Percentiles rank a stretch among this genome's conserved stretches.
phyloP scores from a whole-genome alignment of 108 stramenopile species.

The Nitzschia sp. region DNA sequence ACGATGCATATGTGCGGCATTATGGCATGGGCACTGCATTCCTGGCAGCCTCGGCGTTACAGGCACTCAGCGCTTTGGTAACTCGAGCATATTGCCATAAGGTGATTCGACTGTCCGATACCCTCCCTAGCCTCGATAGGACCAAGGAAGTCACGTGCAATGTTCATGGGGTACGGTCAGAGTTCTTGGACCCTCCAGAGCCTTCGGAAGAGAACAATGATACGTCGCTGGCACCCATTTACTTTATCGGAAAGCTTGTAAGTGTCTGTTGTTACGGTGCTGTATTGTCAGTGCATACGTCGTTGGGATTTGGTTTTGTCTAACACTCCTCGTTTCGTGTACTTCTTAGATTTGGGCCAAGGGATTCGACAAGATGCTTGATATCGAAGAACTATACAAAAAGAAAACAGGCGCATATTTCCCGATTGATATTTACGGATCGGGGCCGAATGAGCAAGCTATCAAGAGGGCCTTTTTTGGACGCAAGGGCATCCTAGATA shows the following conservation, averaged over 20 bases:
- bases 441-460: conserved; percentile 63
- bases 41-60: conserved; percentile 73
- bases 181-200: conserved; percentile 73
- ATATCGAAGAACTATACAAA: conserved; percentile 63
- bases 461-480: conserved; percentile 78
- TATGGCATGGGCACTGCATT: conserved; percentile 68
- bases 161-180: conserved; percentile 91
- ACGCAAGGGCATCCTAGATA: conserved; percentile 33
- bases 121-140: conserved; percentile 62
- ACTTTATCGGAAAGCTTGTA: conserved; percentile 93
- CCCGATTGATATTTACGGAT: conserved; percentile 75
- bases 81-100: conserved; percentile 85
- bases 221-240: conserved; percentile 24
- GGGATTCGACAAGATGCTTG: conserved; percentile 87
- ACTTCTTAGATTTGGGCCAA: conserved; percentile 85
- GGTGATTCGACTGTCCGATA: conserved; percentile 78
- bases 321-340: background rate
- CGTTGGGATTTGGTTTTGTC: background rate
- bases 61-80: conserved; percentile 64
- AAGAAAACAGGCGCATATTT: conserved; percentile 64
- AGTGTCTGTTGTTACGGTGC: background rate
- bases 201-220: conserved; percentile 24
- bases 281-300: background rate
- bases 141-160: conserved; percentile 87
- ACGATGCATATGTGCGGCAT: conserved; percentile 81